Evolutionary conservation across 306 rosid species (phyloP).

Genomic region (Elaeagnus macrophylla): DNA sequence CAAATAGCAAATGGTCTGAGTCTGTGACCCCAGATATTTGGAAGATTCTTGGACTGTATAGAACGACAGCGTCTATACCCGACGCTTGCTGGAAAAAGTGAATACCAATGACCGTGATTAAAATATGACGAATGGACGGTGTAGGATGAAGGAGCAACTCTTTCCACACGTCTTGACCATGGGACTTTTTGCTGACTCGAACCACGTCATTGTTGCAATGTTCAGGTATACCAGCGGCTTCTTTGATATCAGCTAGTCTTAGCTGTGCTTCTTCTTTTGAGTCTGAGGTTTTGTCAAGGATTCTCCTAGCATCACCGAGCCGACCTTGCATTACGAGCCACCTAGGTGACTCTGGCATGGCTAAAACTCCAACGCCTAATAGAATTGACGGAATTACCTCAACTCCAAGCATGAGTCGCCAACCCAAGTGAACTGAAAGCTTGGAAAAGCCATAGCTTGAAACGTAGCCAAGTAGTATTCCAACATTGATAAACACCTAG

Average conservation of each 20-base stretch:
- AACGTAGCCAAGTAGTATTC: conserved; percentile 57
- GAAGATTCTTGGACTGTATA: conserved; percentile 65
- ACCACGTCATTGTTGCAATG: no score
- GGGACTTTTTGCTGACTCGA: no score
- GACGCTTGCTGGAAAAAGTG: conserved; percentile 76
- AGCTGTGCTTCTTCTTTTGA: no score
- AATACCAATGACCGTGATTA: conserved; percentile 45
- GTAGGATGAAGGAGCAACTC: conserved; percentile 53
- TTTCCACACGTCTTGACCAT: conserved; percentile 68
- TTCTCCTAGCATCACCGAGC: conserved; percentile 50
- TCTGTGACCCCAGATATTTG: conserved; percentile 46
- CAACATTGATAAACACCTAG: conserved; percentile 61
- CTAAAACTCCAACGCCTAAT: conserved; percentile 38
- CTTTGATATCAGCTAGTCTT: no score
- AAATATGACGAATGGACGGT: conserved; percentile 54
- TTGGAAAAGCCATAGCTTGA: conserved; percentile 60
- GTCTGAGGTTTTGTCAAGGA: conserved; percentile 57
- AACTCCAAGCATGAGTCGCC: conserved; percentile 78
- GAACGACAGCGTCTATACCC: conserved; percentile 68
- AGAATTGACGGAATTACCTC: no score
- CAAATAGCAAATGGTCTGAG: conserved; percentile 20
- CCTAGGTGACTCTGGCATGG: conserved; percentile 83
- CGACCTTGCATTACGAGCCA: conserved; percentile 86
- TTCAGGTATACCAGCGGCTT: no score
- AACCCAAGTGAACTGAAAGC: conserved; percentile 31